These are phyloP conservation scores for Castanea crenata DNA, from an alignment of 306 rosid genomes.

Conservation along the genomic window DNA sequence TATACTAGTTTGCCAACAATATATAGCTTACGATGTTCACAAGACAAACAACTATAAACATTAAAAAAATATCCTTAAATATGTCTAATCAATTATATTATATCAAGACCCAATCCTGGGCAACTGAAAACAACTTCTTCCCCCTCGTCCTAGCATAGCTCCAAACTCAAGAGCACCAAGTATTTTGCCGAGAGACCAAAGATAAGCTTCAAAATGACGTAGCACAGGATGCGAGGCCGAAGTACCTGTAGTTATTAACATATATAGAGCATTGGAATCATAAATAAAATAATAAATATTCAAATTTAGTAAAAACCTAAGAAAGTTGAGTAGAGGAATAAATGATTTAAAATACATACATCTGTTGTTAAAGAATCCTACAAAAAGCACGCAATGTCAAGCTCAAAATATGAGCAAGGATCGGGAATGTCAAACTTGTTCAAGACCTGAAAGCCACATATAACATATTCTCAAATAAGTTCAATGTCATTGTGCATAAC, in stretches of 20 bases:
- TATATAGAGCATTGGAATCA: not conserved
- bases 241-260: not conserved
- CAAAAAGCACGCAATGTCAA: conserved; percentile 61
- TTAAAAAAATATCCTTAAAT: not conserved
- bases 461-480: not conserved
- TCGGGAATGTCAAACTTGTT: conserved; percentile 83
- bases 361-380: conserved; percentile 27
- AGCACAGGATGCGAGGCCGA: not conserved
- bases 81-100: not conserved
- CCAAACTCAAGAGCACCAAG: not conserved
- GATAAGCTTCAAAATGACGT: not conserved
- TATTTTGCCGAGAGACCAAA: not conserved
- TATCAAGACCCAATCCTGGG: conserved; percentile 20
- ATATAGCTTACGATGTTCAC: conserved; percentile 19
- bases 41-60: not conserved
- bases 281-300: not conserved
- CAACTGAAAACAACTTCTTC: not conserved
- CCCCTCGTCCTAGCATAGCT: not conserved
- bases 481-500: not conserved
- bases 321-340: not conserved
- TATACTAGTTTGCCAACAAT: not conserved
- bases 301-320: not conserved
- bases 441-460: conserved; percentile 57
- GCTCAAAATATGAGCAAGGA: conserved; percentile 89
- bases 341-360: conserved; percentile 36